These are phyloP conservation scores for Cercospora sojina DNA, from an alignment of 2,329 filamentous ascomycete species.

Conservation along the genomic window DNA sequence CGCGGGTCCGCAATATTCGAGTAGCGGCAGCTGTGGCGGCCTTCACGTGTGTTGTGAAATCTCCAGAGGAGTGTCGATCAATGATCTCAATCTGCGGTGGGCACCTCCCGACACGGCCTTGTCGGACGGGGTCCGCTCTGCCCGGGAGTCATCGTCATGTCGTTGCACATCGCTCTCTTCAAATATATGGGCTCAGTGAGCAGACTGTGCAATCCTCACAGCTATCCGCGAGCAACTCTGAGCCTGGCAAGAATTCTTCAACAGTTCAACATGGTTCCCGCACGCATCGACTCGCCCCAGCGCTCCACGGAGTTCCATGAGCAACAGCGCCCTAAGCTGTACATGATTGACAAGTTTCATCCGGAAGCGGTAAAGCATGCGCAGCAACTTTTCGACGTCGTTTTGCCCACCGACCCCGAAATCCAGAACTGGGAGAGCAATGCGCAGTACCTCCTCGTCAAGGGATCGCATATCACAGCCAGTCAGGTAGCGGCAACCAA, in stretches of 20 bases:
- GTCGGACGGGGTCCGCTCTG: neutral
- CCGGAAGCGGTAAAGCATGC: slow-evolving; percentile 33
- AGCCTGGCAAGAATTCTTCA: neutral
- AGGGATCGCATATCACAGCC: slow-evolving; percentile 35
- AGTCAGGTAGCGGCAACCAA: slow-evolving; percentile 30
- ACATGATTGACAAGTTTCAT: slow-evolving; percentile 34
- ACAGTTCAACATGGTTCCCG: slow-evolving; percentile 14
- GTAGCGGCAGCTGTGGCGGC: neutral
- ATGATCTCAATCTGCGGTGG: neutral
- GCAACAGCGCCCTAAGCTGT: slow-evolving; percentile 20
- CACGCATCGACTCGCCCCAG: slow-evolving; percentile 3
- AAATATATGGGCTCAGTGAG: neutral
- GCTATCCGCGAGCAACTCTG: neutral
- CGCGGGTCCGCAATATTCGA: neutral
- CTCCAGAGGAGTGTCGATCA: neutral
- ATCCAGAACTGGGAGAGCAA: slow-evolving; percentile 45
- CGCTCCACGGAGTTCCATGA: neutral
- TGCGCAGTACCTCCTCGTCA: slow-evolving; percentile 44
- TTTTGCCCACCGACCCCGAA: slow-evolving; percentile 40
- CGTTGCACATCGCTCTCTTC: neutral
- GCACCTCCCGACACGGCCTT: neutral
- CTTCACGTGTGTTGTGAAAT: neutral
- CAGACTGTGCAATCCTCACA: neutral
- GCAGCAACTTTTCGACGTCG: slow-evolving; percentile 43
- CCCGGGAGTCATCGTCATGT: neutral